phyloP scores from a whole-genome alignment of 805 yeast species.

The Scheffersomyces stipitis region DNA sequence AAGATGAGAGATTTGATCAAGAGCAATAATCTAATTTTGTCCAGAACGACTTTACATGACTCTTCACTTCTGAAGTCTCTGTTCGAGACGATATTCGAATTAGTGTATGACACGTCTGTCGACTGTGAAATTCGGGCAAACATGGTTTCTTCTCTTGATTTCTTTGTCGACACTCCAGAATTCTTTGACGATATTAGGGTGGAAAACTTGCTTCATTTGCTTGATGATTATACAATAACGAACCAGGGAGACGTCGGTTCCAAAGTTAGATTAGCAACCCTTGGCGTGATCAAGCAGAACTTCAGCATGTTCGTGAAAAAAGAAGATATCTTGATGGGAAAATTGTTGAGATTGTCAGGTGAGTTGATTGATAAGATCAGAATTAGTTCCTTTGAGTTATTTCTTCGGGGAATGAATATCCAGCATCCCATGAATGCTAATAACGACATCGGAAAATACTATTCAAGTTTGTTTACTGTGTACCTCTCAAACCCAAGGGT shows the following conservation, averaged over 20 bases:
- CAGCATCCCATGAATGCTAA: neutral
- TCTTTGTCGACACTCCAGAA: too few relatives aligned
- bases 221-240: conserved; percentile 78
- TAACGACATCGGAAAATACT: neutral
- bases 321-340: conserved; percentile 21
- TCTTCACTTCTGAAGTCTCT: conserved; percentile 24
- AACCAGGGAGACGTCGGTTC: conserved; percentile 93
- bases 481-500: conserved; percentile 13
- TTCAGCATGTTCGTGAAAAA: conserved; percentile 1
- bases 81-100: too few relatives aligned
- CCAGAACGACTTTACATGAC: conserved; percentile 27
- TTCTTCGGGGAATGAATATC: too few relatives aligned
- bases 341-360: conserved; percentile 55
- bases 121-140: conserved; percentile 31
- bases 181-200: conserved; percentile 11
- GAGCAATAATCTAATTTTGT: conserved; percentile 36
- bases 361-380: conserved; percentile 64
- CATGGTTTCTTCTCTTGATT: conserved; percentile 24
- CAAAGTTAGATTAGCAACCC: conserved; percentile 55
- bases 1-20: conserved; percentile 39
- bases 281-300: conserved; percentile 39
- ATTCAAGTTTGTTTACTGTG: neutral
- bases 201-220: conserved; percentile 26
- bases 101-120: too few relatives aligned
- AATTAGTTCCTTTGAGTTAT: conserved; percentile 37